Conservation (phyloP, 305 asterid species). For the Andrographis paniculata region DNA sequence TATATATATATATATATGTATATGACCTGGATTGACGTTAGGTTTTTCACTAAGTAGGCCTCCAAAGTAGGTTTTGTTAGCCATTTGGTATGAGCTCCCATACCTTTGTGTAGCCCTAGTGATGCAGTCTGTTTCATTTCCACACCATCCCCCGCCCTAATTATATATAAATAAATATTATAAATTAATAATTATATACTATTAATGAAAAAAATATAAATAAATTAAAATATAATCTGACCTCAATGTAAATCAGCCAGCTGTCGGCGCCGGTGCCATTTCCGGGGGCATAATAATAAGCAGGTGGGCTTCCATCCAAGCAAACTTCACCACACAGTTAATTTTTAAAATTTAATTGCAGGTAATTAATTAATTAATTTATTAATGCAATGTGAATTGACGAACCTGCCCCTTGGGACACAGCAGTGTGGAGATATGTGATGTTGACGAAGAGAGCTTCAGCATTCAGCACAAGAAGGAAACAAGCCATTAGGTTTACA, state of each 20-base stretch:
- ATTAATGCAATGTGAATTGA: not conserved
- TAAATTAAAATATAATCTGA: constrained; percentile 1
- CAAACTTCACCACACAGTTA: constrained; percentile 19
- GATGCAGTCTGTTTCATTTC: constrained; percentile 48
- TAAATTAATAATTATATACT: no score
- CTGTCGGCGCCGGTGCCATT: constrained; percentile 25
- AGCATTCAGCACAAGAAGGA: not conserved
- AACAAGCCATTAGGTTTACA: no score
- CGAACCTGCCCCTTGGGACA: not conserved
- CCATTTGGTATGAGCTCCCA: constrained; percentile 79
- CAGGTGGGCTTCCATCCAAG: constrained; percentile 41
- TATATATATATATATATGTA: not conserved
- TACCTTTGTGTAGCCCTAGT: constrained; percentile 37
- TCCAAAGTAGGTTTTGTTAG: constrained; percentile 45
- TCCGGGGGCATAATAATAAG: constrained; percentile 26
- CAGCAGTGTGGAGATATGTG: not conserved
- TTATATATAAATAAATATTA: not conserved
- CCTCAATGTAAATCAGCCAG: constrained; percentile 31
- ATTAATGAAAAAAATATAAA: not conserved
- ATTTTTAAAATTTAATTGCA: not conserved
- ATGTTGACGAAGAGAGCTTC: not conserved
- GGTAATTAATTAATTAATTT: no score
- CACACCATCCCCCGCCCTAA: constrained; percentile 89
- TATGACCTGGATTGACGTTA: constrained; percentile 64
- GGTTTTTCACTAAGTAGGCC: constrained; percentile 72